These are phyloP conservation scores for Trypanosoma avium DNA, from an alignment of 208 protist genomes.

Conservation along the genomic window DNA sequence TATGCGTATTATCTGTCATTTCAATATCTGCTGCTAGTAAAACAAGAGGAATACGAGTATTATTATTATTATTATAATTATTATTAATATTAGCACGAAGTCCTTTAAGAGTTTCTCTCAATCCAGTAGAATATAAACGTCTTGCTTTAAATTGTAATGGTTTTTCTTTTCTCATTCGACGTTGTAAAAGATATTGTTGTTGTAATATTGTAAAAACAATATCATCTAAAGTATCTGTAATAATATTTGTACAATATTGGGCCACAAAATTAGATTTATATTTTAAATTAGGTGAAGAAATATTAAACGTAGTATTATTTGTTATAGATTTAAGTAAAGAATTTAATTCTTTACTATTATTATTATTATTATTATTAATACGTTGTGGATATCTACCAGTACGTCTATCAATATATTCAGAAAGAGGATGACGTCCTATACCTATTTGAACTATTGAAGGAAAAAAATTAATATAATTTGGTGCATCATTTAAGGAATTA, in stretches of 20 bases:
- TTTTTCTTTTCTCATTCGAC: conserved; percentile 47
- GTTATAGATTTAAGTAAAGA: neutral
- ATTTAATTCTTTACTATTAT: no score
- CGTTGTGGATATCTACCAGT: conserved; percentile 41
- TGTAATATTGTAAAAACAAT: conserved; percentile 65
- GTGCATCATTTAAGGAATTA: neutral
- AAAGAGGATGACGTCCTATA: conserved; percentile 37
- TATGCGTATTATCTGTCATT: neutral
- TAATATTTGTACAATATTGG: conserved; percentile 41
- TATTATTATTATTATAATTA: no score
- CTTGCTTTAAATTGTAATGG: conserved; percentile 58
- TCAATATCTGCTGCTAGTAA: conserved; percentile 67
- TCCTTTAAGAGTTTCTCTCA: conserved; percentile 60
- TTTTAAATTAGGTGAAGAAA: conserved; percentile 3
- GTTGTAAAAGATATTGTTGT: conserved; percentile 54
- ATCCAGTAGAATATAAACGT: conserved; percentile 60
- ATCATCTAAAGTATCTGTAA: conserved; percentile 66
- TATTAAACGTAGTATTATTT: neutral
- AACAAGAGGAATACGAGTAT: conserved; percentile 48
- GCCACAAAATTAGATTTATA: no score
- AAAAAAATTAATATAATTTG: conserved; percentile 36
- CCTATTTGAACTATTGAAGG: conserved; percentile 40
- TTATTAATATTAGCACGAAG: conserved; percentile 35
- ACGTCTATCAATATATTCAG: conserved; percentile 38
- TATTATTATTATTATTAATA: conserved; percentile 16